Conservation (phyloP, 2,329 filamentous ascomycete species). For the Uncinocarpus reesii region DNA sequence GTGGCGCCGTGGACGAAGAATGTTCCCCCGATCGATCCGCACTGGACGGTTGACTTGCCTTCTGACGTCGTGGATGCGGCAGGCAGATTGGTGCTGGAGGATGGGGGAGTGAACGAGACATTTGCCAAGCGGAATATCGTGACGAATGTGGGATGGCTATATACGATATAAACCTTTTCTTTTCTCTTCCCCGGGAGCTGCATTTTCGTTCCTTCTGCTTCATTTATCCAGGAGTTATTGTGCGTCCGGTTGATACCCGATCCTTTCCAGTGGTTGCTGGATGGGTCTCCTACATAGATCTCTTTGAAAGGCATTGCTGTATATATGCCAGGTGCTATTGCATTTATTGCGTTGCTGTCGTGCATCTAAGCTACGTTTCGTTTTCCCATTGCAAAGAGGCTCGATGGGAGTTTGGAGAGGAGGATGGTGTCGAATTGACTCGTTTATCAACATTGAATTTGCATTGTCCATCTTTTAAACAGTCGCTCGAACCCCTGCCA, state of each 20-base stretch:
- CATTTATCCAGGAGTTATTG: background rate
- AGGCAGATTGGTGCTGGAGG: slow-evolving; percentile 17
- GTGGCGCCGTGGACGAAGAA: slow-evolving; percentile 19
- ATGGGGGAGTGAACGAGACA: slow-evolving; percentile 14
- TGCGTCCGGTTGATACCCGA: slow-evolving; percentile 4
- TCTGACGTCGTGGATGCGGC: slow-evolving; percentile 10
- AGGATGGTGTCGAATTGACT: no score
- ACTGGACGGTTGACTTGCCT: slow-evolving; percentile 8
- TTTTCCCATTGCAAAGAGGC: no score
- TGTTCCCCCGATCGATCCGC: slow-evolving; percentile 14
- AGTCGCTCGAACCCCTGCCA: no score
- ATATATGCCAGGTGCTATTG: background rate
- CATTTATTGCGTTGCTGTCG: no score
- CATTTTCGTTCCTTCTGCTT: background rate
- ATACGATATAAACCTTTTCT: slow-evolving; percentile 18
- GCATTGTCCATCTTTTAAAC: no score
- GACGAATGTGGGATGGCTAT: slow-evolving; percentile 18
- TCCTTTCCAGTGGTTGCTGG: background rate
- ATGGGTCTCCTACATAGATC: background rate
- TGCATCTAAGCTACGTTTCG: no score
- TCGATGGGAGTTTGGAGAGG: no score
- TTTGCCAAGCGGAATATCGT: slow-evolving; percentile 19
- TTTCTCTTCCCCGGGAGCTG: background rate
- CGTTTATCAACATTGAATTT: no score
- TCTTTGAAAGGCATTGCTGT: background rate